Evolutionary conservation across 306 rosid genomes (phyloP).

Genomic region (Fragaria iinumae): DNA sequence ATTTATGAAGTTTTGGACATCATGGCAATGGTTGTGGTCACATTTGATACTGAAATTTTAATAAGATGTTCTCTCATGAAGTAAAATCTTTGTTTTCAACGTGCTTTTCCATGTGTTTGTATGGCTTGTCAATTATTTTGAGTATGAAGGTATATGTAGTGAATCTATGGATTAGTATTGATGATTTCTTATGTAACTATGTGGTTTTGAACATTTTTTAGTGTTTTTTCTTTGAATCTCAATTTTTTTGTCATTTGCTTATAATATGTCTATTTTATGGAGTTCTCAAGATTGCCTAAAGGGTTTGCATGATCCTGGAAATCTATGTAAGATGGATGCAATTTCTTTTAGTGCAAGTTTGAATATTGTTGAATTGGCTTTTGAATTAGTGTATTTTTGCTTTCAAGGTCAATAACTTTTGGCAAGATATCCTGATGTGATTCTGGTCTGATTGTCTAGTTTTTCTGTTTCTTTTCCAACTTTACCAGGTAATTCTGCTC

Average conservation of each 20-base stretch:
- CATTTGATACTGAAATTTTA: not conserved
- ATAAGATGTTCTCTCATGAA: not conserved
- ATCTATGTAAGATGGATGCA: not conserved
- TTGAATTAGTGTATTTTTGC: not conserved
- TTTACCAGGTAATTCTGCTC: constrained; percentile 58
- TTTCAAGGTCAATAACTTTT: constrained; percentile 1
- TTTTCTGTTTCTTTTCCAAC: not conserved
- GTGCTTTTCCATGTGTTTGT: not conserved
- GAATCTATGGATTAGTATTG: not conserved
- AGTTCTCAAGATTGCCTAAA: not conserved
- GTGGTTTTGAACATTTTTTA: not conserved
- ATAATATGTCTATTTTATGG: not conserved
- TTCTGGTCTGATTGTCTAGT: constrained; percentile 9
- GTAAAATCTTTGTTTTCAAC: not conserved
- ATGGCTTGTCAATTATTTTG: not conserved
- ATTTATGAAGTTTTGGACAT: not conserved
- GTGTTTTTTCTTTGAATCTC: not conserved
- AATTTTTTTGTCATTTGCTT: not conserved
- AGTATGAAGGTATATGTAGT: not conserved
- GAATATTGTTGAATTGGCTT: not conserved
- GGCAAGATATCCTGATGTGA: constrained; percentile 20
- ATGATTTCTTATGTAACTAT: not conserved
- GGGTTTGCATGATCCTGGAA: not conserved
- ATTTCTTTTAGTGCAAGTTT: not conserved
- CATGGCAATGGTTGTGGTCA: not conserved